Evolutionary conservation across 108 stramenopile species (phyloP).

Genomic region (Nitzschia inconspicua): DNA sequence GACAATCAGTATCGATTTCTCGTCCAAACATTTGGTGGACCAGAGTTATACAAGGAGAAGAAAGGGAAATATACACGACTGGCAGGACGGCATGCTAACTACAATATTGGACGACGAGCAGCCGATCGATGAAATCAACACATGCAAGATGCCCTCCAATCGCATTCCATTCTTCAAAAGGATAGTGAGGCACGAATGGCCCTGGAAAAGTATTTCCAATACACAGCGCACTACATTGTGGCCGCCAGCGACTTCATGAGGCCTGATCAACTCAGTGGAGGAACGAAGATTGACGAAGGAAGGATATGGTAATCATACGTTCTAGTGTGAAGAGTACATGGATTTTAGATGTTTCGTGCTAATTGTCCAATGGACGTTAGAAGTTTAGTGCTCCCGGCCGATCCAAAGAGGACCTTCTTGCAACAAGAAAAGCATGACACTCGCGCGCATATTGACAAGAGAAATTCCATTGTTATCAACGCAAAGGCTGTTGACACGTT

Average conservation of each 20-base stretch:
- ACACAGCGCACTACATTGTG: conserved; percentile 77
- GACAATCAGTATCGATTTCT: conserved; percentile 81
- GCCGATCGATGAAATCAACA: conserved; percentile 71
- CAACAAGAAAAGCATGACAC: neutral
- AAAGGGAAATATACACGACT: conserved; percentile 76
- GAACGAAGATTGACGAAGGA: conserved; percentile 56
- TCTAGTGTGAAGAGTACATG: too few species aligned
- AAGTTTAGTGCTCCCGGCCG: too few species aligned
- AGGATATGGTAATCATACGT: conserved; percentile 72
- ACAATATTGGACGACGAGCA: conserved; percentile 50
- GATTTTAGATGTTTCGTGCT: too few species aligned
- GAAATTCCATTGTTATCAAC: neutral
- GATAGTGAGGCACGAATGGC: conserved; percentile 30
- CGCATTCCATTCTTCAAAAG: conserved; percentile 41
- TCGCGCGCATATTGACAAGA: neutral
- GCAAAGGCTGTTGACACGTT: conserved; percentile 1
- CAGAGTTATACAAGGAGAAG: conserved; percentile 63
- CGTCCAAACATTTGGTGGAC: conserved; percentile 78
- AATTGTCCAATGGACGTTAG: too few species aligned
- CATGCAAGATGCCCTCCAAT: conserved; percentile 60
- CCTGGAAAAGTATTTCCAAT: conserved; percentile 40
- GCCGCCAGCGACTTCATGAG: conserved; percentile 73
- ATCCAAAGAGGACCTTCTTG: conserved; percentile 34
- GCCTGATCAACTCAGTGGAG: conserved; percentile 74
- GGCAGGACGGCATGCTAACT: conserved; percentile 79